Evolutionary conservation across 306 rosid genomes (phyloP), one percentile per base, ranked within the genome.

Genomic region (Lagenaria siceraria): DNA sequence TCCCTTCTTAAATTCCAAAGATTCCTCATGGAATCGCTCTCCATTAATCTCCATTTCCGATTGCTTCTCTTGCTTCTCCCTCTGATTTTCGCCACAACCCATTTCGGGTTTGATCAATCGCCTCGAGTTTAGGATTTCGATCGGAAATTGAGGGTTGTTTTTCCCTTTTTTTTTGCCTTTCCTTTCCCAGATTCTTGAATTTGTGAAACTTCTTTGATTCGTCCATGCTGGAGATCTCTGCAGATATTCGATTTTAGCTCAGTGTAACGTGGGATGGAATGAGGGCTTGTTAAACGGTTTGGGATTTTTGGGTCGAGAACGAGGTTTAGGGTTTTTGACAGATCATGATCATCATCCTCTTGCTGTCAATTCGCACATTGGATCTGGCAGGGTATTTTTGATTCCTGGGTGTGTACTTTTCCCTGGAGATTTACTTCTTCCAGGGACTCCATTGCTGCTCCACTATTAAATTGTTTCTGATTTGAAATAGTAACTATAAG

Each of bases 291-390:
- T 19, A 19, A 53, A n/a, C 42, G 72, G 49, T 6, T 36, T n/a
- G 46, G 48, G 72, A 18, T 33, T 65, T 19, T 40, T 66, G 74
- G n/a, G 42, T 66, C 11, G 52, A 21, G 8, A 40, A 18, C 29
- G 52, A 40, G 74, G 74, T 66, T 69, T 69, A 69, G 75, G 75
- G 75, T 69, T 69, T 69, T 42, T 64, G 25, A n/a, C 9, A 1
- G 72, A 65, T 65, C 49, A 9, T 65, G 48, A 65, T 65, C 70
- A 63, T 31, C 70, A 63, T 62, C 42, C 21, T 62, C 42, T 62
- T 8, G 40, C 42, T 29, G 69, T 62, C 17, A 63, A 36, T 17
- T 65, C 35, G 9, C 36, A 22, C 11, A 24, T 70, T 14, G 14
- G 75, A 70, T 70, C 56, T 24, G 31, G 13, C 36, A 0, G 75